Conservation (phyloP, 768 basidiomycete genomes). For the Pulveroboletus sp. region DNA sequence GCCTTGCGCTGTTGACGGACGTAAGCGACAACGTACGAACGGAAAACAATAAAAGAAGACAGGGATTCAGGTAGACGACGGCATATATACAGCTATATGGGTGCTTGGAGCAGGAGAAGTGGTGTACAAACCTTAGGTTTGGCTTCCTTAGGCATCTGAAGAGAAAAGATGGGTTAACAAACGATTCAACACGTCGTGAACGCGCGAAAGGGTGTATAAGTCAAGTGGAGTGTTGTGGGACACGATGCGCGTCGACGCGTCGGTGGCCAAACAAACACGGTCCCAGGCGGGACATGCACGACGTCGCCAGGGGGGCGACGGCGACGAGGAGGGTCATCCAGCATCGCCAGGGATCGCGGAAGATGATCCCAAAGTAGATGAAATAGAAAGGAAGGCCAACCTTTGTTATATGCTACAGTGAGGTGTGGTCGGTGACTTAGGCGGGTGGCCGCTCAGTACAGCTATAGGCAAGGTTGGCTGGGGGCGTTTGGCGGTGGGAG, state of each 20-base stretch:
- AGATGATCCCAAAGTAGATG: constrained; percentile 21
- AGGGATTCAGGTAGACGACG: constrained; percentile 7
- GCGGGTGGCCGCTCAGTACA: constrained; percentile 33
- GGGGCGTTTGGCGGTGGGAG: constrained; percentile 37
- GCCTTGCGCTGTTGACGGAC: constrained; percentile 58
- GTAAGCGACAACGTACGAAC: constrained; percentile 13
- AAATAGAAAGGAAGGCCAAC: constrained; percentile 23
- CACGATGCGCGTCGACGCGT: constrained; percentile 37
- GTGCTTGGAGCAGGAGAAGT: constrained; percentile 1
- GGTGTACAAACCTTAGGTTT: constrained; percentile 59
- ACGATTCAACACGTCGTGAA: constrained; percentile 38
- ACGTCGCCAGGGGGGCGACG: constrained; percentile 17
- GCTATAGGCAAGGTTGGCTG: constrained; percentile 38
- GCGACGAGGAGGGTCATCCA: constrained; percentile 2
- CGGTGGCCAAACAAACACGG: constrained; percentile 36
- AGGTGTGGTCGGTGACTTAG: constrained; percentile 28
- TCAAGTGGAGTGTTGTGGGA: constrained; percentile 24
- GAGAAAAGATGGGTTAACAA: constrained; percentile 33
- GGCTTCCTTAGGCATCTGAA: constrained; percentile 76
- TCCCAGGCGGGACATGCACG: constrained; percentile 21
- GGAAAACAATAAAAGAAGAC: not conserved
- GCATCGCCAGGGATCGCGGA: constrained; percentile 22
- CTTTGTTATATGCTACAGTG: constrained; percentile 31
- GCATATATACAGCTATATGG: constrained; percentile 19
- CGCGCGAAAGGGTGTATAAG: constrained; percentile 30